Conservation (phyloP, 176 grass and related monocot species). For the Lolium perenne region DNA sequence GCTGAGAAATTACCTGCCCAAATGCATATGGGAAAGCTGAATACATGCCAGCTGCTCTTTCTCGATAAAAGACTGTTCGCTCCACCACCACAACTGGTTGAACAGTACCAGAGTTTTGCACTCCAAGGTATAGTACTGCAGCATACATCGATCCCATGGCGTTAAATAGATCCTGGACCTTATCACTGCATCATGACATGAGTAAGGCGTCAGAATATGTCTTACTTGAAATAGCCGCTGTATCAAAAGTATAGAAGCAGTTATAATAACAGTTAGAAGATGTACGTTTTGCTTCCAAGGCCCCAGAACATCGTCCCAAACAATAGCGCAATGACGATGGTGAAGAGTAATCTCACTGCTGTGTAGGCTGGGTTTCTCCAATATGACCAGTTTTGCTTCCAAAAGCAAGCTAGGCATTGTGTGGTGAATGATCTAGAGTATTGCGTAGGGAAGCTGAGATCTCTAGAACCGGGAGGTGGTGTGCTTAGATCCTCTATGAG, state of each 20-base stretch:
- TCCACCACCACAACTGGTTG: constrained; percentile 86
- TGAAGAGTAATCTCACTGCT: constrained; percentile 73
- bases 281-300: constrained; percentile 71
- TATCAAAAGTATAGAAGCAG: neutral
- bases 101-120: constrained; percentile 77
- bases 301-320: constrained; percentile 89
- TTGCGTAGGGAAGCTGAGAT: constrained; percentile 69
- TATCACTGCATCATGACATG: constrained; percentile 43
- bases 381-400: constrained; percentile 81
- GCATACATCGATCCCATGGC: constrained; percentile 91
- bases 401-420: constrained; percentile 81
- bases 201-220: constrained; percentile 39
- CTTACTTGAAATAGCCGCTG: neutral
- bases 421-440: constrained; percentile 68
- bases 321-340: constrained; percentile 57
- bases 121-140: constrained; percentile 78
- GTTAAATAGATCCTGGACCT: constrained; percentile 74
- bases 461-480: constrained; percentile 59
- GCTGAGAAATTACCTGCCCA: constrained; percentile 65
- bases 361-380: constrained; percentile 91
- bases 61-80: constrained; percentile 88
- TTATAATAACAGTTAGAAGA: constrained; percentile 34
- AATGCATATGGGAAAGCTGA: constrained; percentile 95
- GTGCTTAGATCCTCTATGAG: constrained; percentile 73
- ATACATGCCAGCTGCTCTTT: constrained; percentile 92